Evolutionary conservation across 768 basidiomycete genomes (phyloP).

Genomic region (Amanita rubescens): DNA sequence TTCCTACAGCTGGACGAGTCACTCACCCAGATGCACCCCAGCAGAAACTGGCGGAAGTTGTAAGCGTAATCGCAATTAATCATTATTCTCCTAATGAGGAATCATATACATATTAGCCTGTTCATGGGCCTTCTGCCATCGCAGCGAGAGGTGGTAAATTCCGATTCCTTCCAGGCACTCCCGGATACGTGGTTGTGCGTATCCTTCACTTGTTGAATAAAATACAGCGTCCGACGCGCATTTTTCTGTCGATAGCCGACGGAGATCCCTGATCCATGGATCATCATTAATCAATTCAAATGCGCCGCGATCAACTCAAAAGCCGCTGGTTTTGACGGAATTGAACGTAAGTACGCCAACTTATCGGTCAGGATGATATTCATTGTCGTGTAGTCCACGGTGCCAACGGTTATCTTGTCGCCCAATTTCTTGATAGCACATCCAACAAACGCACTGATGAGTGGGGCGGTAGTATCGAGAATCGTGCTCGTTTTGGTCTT

Average conservation of each 20-base stretch:
- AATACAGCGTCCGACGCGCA: too few species aligned
- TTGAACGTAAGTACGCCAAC: constrained; percentile 30
- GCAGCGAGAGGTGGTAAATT: constrained; percentile 36
- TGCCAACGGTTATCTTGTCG: constrained; percentile 36
- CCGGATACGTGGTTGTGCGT: constrained; percentile 34
- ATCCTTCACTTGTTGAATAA: too few species aligned
- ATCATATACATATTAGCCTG: constrained; percentile 31
- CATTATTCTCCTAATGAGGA: constrained; percentile 1
- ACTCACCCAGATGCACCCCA: constrained; percentile 31
- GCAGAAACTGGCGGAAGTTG: constrained; percentile 28
- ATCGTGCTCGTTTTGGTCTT: constrained; percentile 45
- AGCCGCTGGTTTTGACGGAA: constrained; percentile 49
- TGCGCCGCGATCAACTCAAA: constrained; percentile 41
- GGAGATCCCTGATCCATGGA: constrained; percentile 33
- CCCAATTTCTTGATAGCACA: constrained; percentile 44
- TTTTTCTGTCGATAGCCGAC: constrained; percentile 25
- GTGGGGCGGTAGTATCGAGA: constrained; percentile 54
- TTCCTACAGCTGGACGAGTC: constrained; percentile 24
- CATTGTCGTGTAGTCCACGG: constrained; percentile 27
- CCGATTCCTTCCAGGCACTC: constrained; percentile 27
- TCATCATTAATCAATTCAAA: constrained; percentile 31
- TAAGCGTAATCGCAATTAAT: constrained; percentile 8
- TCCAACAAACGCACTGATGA: constrained; percentile 47
- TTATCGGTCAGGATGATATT: not conserved
- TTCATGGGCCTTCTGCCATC: constrained; percentile 40